Evolutionary conservation across 2,329 filamentous ascomycete genomes (phyloP), one percentile per base, ranked within the genome.

Genomic region (Neurospora sp.): DNA sequence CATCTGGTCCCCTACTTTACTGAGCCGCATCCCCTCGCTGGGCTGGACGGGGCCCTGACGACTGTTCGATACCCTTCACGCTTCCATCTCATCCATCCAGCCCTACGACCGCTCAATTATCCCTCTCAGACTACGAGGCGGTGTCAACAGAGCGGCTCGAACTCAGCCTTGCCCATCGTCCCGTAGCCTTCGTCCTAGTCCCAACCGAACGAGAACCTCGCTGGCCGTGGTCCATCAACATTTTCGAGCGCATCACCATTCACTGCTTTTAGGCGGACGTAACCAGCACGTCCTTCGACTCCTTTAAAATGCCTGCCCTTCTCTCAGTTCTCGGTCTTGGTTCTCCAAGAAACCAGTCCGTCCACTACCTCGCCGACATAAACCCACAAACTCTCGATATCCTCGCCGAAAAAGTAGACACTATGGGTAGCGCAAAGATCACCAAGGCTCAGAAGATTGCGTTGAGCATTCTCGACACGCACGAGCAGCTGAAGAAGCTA

Each of bases 401-500:
- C 6, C 52, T 62, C 23, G 52, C 6, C 12, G 52, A 62, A 5
- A 36, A 62, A 62, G 0, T n/a, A 62, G 52, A 36, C 23, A 62
- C 0, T 6, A 33, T 62, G 28, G 52, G 28, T 1, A 62, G 15
- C 19, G 46, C 68, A 15, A 69, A 68, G 17, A 43, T 69, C 15
- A 37, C 69, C 33, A 71, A 72, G 41, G 70, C 67, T 3, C 71
- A 69, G 15, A 52, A 11, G n/a, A 41, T 75, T 11, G 70, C 71
- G n/a, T 67, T 68, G 33, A 71, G 8, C 39, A 70, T 75, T 43
- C 52, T 71, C 46, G 69, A 71, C 5, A 75, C 72, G 8, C 71
- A 75, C 40, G 33, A 71, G 8, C 67, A 71, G 17, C 70, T 75
- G 10, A 67, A 73, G 36, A 65, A 70, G 23, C 74, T 75, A 8